Evolutionary conservation across 75 land plant genomes (phyloP).

Genomic region (Pinus taeda): DNA sequence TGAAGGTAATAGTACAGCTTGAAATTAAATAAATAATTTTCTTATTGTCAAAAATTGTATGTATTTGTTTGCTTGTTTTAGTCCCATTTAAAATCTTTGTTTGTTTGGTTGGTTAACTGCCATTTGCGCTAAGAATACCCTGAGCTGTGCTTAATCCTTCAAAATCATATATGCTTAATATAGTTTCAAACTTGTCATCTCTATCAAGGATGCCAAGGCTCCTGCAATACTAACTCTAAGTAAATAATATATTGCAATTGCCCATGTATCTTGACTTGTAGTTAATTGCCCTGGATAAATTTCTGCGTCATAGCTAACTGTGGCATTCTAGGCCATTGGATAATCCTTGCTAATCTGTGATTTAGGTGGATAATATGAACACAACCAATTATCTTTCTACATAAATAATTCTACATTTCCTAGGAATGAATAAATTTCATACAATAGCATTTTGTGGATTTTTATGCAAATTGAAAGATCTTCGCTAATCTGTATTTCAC

Average conservation of each 20-base stretch:
- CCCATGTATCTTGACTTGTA: background rate
- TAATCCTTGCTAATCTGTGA: background rate
- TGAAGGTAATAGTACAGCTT: slow-evolving; percentile 62
- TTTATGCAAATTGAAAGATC: background rate
- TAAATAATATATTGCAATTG: background rate
- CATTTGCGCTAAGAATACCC: background rate
- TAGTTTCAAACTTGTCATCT: background rate
- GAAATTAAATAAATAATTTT: background rate
- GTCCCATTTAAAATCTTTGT: background rate
- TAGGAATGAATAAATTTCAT: slow-evolving; percentile 48
- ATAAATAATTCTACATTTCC: slow-evolving; percentile 86
- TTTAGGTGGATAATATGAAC: slow-evolving; percentile 91
- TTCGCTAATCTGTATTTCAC: background rate
- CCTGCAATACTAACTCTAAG: too few relatives aligned
- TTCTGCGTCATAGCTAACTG: background rate
- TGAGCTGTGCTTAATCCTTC: background rate
- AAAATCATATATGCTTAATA: background rate
- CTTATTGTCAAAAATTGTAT: background rate
- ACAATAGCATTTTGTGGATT: background rate
- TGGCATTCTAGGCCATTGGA: too few relatives aligned
- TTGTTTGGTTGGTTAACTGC: background rate
- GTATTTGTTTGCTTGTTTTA: background rate
- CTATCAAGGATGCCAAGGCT: too few relatives aligned
- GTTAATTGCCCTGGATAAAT: background rate
- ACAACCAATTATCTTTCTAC: slow-evolving; percentile 85